Evolutionary conservation across 805 yeast species (phyloP).

Genomic region (Candida montana): DNA sequence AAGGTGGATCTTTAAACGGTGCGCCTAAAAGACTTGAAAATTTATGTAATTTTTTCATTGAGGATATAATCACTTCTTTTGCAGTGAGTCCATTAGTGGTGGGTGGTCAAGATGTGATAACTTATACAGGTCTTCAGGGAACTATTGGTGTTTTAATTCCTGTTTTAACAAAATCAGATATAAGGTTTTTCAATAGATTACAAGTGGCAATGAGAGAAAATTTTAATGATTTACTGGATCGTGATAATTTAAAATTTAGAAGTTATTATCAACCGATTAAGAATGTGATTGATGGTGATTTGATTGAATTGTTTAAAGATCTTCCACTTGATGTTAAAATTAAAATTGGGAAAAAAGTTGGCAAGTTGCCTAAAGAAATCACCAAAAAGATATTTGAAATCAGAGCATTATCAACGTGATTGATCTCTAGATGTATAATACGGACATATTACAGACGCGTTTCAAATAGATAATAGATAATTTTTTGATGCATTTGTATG

Average conservation of each 20-base stretch:
- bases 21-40: conserved; percentile 46
- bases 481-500: too few relatives aligned
- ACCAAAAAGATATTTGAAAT: conserved; percentile 48
- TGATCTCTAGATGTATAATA: too few relatives aligned
- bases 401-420: conserved; percentile 29
- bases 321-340: conserved; percentile 16
- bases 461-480: too few relatives aligned
- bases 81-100: conserved; percentile 45
- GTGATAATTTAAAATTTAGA: conserved; percentile 64
- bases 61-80: conserved; percentile 67
- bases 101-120: conserved; percentile 61
- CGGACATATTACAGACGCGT: too few relatives aligned
- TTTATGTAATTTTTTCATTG: conserved; percentile 55
- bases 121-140: conserved; percentile 79
- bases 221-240: conserved; percentile 37
- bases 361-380: conserved; percentile 43
- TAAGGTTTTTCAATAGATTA: conserved; percentile 48
- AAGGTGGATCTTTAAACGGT: conserved; percentile 39
- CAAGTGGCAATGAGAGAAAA: conserved; percentile 39
- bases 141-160: conserved; percentile 74
- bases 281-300: conserved; percentile 82
- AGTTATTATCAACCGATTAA: conserved; percentile 79
- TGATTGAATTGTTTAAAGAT: conserved; percentile 47
- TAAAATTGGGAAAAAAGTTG: conserved; percentile 30
- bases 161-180: conserved; percentile 54